A percentile compares a stretch with the other conserved stretches of the same genome.
phyloP scores from a whole-genome alignment of 2,329 filamentous ascomycete genomes.

The Colletotrichum sp. region DNA sequence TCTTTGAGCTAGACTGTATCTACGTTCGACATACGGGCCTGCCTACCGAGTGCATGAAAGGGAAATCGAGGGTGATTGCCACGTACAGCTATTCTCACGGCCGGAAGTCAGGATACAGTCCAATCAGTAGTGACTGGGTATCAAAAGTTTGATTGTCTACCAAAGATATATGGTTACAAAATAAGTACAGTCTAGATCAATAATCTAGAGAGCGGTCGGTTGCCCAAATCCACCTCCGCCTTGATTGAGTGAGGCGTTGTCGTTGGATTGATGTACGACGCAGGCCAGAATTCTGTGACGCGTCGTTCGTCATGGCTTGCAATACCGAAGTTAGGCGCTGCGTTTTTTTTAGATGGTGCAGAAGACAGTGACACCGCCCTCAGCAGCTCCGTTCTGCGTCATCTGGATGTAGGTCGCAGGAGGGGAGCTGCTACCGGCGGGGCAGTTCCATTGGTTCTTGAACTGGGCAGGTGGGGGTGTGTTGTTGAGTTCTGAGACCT shows the following conservation, averaged over 20 bases:
- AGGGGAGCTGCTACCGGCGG: not conserved
- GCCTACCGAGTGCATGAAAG: not conserved
- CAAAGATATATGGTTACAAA: not conserved
- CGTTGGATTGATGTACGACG: not conserved
- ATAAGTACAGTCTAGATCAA: not conserved
- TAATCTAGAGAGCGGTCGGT: not conserved
- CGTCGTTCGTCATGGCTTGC: not conserved
- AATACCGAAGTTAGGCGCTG: not conserved
- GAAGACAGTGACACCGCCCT: not conserved
- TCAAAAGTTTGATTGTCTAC: not conserved
- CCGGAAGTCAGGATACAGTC: not conserved
- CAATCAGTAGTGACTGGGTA: rapidly evolving
- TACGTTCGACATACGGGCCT: not conserved
- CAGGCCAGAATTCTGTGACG: not conserved
- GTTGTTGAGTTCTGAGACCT: not conserved
- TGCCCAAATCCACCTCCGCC: rapidly evolving
- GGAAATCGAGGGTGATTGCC: not conserved
- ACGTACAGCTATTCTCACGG: not conserved
- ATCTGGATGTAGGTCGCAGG: not conserved
- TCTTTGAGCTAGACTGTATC: not conserved
- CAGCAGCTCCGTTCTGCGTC: not conserved
- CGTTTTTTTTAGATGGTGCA: not conserved
- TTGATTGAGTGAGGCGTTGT: not conserved
- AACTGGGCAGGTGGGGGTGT: not conserved
- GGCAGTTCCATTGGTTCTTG: not conserved